phyloP scores from a whole-genome alignment of 2,329 filamentous ascomycete species.

The Bipolaris cookei region DNA sequence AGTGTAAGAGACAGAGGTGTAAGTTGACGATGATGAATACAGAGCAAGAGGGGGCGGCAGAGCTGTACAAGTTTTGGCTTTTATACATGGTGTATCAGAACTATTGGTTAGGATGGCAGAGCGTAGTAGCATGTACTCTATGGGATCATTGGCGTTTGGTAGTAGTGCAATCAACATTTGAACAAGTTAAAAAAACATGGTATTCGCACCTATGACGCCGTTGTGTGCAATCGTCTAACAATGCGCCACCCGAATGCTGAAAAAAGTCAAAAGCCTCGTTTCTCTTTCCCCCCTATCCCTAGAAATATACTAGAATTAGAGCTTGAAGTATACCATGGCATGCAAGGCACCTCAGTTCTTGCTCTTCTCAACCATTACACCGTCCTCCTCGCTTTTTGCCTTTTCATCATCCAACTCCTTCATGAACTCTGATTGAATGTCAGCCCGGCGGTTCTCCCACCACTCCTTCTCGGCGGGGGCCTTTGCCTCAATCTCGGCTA shows the following conservation, averaged over 20 bases:
- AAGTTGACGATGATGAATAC: not conserved
- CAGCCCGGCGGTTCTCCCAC: slow-evolving; percentile 85
- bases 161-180: slow-evolving; percentile 38
- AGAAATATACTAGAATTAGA: not conserved
- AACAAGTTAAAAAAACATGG: slow-evolving; percentile 14
- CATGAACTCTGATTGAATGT: slow-evolving; percentile 78
- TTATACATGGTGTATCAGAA: slow-evolving; percentile 44
- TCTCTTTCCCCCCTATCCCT: not conserved
- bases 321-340: not conserved
- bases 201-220: slow-evolving; percentile 4
- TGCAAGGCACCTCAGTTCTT: not conserved
- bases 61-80: slow-evolving; percentile 13
- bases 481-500: slow-evolving; percentile 76
- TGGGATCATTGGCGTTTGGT: slow-evolving; percentile 41
- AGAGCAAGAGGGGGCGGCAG: not conserved
- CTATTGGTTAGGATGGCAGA: slow-evolving; percentile 26
- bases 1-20: not conserved
- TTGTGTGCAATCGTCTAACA: slow-evolving; percentile 7
- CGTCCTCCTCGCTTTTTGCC: slow-evolving; percentile 33
- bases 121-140: slow-evolving; percentile 25
- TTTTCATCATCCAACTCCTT: slow-evolving; percentile 76
- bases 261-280: slow-evolving; percentile 7
- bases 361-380: slow-evolving; percentile 24
- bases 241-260: slow-evolving; percentile 13
- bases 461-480: slow-evolving; percentile 78